These are phyloP conservation scores for Paspalum vaginatum DNA, from an alignment of 176 grass and related monocot genomes.

Conservation along the genomic window DNA sequence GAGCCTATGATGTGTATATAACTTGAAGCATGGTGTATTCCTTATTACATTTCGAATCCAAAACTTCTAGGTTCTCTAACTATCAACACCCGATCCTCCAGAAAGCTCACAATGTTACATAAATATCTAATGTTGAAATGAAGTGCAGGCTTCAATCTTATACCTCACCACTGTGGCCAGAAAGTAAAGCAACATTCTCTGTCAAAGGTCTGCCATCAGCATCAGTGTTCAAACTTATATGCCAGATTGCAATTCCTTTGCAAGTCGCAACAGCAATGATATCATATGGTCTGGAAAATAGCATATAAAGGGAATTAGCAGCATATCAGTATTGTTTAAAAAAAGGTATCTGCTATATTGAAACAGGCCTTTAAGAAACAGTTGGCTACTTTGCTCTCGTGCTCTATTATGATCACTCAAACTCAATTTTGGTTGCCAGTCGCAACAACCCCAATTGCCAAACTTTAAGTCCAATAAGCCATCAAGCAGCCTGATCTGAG, in stretches of 20 bases:
- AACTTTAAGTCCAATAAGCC: constrained; percentile 4
- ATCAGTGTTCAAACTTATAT: constrained; percentile 60
- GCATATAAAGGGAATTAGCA: not conserved
- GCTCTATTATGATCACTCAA: constrained; percentile 15
- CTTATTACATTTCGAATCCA: not conserved
- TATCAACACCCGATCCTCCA: not conserved
- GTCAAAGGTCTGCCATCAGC: constrained; percentile 55
- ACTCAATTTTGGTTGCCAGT: not conserved
- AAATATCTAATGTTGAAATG: not conserved
- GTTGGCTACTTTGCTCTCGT: not conserved
- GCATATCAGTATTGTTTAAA: not conserved
- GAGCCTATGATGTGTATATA: not conserved
- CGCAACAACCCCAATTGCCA: not conserved
- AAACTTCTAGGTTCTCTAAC: not conserved
- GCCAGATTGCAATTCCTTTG: constrained; percentile 93
- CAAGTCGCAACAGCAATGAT: constrained; percentile 82
- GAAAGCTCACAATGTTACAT: constrained; percentile 1
- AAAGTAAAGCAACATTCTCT: constrained; percentile 78
- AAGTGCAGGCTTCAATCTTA: not conserved
- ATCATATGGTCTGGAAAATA: constrained; percentile 76
- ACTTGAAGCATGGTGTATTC: constrained; percentile 19
- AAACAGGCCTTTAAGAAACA: not conserved
- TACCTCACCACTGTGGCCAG: constrained; percentile 80
- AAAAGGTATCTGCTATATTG: not conserved
- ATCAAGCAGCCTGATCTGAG: constrained; percentile 35